These are phyloP conservation scores for Podospora sp. DNA, from an alignment of 495 filamentous ascomycete genomes.

Conservation along the genomic window DNA sequence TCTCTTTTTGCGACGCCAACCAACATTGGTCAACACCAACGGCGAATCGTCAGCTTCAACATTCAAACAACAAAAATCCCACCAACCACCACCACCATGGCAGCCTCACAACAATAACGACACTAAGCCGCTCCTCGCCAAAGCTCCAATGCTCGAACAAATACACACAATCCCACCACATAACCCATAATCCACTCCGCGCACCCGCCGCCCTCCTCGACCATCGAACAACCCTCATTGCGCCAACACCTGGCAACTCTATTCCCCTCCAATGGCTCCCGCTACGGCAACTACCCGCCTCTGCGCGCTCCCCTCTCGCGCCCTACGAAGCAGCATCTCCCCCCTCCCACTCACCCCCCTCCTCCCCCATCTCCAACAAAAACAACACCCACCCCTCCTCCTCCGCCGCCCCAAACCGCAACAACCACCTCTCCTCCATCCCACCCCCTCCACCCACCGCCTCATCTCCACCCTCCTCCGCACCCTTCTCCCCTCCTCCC, in stretches of 20 bases:
- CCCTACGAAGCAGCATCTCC: neutral
- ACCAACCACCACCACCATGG: neutral
- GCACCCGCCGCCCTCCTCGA: neutral
- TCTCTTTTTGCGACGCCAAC: neutral
- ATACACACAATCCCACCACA: too few species aligned
- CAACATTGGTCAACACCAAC: neutral
- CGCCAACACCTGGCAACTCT: neutral
- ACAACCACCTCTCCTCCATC: neutral
- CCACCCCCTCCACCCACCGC: neutral
- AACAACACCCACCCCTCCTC: neutral
- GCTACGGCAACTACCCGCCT: neutral
- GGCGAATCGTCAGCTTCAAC: neutral
- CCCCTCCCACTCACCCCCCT: neutral
- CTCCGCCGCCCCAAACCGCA: neutral
- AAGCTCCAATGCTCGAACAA: neutral
- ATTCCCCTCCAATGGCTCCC: neutral
- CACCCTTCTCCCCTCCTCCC: conserved; percentile 20
- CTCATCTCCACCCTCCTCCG: conserved; percentile 23
- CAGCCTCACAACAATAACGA: neutral
- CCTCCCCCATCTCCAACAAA: too few species aligned
- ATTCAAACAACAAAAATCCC: neutral
- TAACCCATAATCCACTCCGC: neutral
- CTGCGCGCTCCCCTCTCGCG: neutral
- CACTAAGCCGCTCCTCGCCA: neutral
- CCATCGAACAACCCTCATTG: neutral